These are phyloP conservation scores for Zea luxurians DNA, from an alignment of 176 grass and related monocot species.

Conservation along the genomic window DNA sequence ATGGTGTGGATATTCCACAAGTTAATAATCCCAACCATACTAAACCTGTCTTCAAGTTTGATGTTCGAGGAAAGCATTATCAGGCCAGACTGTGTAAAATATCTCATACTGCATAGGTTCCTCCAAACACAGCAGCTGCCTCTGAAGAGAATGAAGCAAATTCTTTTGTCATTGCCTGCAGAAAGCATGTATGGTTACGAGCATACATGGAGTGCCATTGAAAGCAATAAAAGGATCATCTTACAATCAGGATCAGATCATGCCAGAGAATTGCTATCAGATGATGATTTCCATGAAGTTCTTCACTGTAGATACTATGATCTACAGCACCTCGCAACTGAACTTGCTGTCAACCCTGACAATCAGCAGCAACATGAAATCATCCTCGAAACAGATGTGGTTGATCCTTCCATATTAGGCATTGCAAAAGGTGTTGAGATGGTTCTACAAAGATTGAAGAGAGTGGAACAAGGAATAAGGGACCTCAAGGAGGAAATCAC, in stretches of 20 bases:
- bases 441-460: constrained; percentile 82
- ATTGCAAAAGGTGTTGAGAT: constrained; percentile 90
- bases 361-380: constrained; percentile 48
- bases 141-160: constrained; percentile 78
- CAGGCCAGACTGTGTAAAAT: constrained; percentile 64
- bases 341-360: constrained; percentile 50
- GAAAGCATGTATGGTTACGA: constrained; percentile 82
- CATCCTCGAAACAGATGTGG: constrained; percentile 33
- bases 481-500: constrained; percentile 86
- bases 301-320: constrained; percentile 79
- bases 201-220: constrained; percentile 70
- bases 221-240: constrained; percentile 53
- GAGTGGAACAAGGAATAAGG: constrained; percentile 82
- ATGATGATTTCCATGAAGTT: constrained; percentile 85
- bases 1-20: constrained; percentile 73
- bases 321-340: constrained; percentile 77
- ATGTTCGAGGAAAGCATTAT: constrained; percentile 75
- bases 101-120: constrained; percentile 66
- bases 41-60: constrained; percentile 59
- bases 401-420: constrained; percentile 76
- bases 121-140: constrained; percentile 58
- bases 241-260: constrained; percentile 63
- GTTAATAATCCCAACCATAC: constrained; percentile 66
- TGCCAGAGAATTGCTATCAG: constrained; percentile 72
- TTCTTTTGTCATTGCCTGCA: constrained; percentile 71